phyloP scores from a whole-genome alignment of 2,329 filamentous ascomycete genomes.

The Penicillium sp. region DNA sequence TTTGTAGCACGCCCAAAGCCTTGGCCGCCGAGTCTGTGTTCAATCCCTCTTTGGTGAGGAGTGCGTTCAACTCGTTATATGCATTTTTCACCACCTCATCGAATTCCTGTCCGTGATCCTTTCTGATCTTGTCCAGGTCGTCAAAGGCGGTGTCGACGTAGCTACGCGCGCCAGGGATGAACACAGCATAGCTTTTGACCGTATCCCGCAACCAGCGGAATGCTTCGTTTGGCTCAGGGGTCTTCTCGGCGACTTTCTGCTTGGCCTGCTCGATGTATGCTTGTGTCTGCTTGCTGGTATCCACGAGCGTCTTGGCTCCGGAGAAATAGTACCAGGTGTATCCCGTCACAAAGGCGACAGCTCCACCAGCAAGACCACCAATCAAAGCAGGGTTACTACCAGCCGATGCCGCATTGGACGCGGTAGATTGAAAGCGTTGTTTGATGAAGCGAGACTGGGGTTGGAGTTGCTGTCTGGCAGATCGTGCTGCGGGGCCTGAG shows the following conservation, averaged over 20 bases:
- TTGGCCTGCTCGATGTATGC: constrained; percentile 61
- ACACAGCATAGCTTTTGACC: constrained; percentile 67
- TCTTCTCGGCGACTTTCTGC: constrained; percentile 60
- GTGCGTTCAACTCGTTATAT: background rate
- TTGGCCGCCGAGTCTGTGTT: background rate
- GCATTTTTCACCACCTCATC: constrained; percentile 59
- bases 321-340: constrained; percentile 58
- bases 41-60: background rate
- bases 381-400: constrained; percentile 36
- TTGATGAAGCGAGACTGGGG: background rate
- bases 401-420: background rate
- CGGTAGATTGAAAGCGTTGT: background rate
- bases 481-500: background rate
- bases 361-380: constrained; percentile 53
- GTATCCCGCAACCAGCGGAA: constrained; percentile 65
- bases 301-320: constrained; percentile 50
- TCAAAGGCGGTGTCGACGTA: constrained; percentile 71
- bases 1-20: constrained; percentile 35
- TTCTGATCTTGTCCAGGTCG: constrained; percentile 66
- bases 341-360: constrained; percentile 47
- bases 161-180: constrained; percentile 68
- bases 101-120: constrained; percentile 69
- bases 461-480: background rate
- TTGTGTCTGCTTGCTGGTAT: constrained; percentile 57
- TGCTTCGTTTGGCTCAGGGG: constrained; percentile 67